These are phyloP conservation scores for Xylaria sp. DNA, from an alignment of 2,329 filamentous ascomycete genomes.

Conservation along the genomic window DNA sequence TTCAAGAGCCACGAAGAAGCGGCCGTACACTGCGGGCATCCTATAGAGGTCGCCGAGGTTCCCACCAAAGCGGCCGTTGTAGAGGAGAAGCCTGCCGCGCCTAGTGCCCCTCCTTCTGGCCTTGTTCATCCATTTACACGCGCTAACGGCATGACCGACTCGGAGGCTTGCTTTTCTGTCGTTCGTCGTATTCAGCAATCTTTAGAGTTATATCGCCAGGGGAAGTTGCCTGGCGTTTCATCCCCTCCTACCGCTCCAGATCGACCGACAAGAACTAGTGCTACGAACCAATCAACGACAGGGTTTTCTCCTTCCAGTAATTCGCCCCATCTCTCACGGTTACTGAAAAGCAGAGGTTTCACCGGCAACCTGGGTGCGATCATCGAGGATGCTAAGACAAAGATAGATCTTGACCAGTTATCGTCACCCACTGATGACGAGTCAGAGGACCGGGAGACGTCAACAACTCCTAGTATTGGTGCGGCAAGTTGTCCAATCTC, in stretches of 20 bases:
- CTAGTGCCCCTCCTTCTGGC: constrained; percentile 54
- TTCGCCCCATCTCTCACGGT: constrained; percentile 74
- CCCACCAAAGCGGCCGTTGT: constrained; percentile 55
- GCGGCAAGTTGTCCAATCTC: constrained; percentile 55
- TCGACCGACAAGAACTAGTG: constrained; percentile 40
- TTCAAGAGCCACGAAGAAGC: constrained; percentile 98
- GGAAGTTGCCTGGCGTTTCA: constrained; percentile 61
- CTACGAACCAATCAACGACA: constrained; percentile 46
- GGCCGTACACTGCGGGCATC: constrained; percentile 85
- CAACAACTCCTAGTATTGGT: constrained; percentile 55
- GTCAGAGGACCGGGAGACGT: constrained; percentile 60
- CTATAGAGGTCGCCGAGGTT: constrained; percentile 73
- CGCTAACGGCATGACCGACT: constrained; percentile 64
- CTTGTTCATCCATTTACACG: constrained; percentile 72
- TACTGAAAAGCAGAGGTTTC: constrained; percentile 72
- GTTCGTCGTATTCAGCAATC: constrained; percentile 63
- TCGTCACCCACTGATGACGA: constrained; percentile 64
- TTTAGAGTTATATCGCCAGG: constrained; percentile 63
- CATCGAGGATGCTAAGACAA: constrained; percentile 69
- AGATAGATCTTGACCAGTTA: constrained; percentile 61
- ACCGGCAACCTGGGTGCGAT: constrained; percentile 67
- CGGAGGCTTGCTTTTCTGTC: constrained; percentile 64
- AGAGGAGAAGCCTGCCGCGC: constrained; percentile 53
- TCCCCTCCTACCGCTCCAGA: constrained; percentile 55
- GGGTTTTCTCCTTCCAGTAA: constrained; percentile 66